Evolutionary conservation across 345 rosid species (phyloP).

Genomic region (Pelargonium nanum): DNA sequence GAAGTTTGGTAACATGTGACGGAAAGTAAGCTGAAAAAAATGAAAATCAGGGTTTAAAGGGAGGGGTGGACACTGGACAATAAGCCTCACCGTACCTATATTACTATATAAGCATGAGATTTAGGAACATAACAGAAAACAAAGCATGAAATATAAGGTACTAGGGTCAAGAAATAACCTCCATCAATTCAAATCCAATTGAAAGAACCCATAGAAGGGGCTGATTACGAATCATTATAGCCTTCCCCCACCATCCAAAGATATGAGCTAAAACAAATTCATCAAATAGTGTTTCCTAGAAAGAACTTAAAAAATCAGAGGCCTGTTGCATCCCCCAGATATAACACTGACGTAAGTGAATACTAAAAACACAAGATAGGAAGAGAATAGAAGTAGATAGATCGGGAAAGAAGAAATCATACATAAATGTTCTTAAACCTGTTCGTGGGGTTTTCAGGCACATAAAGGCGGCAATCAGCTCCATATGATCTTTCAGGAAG

Average conservation of each 20-base stretch:
- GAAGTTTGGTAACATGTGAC: slow-evolving; percentile 98
- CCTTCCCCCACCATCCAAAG: slow-evolving; percentile 99
- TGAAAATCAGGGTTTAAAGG: neutral
- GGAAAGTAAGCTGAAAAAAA: slow-evolving; percentile 73
- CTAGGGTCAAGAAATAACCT: slow-evolving; percentile 44
- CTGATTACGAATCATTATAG: slow-evolving; percentile 88
- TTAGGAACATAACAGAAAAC: neutral
- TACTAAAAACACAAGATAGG: neutral
- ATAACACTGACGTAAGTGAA: neutral
- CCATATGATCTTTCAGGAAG: slow-evolving; percentile 98
- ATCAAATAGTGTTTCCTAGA: slow-evolving; percentile 81
- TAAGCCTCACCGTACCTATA: no score
- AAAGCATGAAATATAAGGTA: neutral
- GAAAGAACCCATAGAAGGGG: slow-evolving; percentile 96
- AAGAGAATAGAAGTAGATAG: slow-evolving; percentile 12
- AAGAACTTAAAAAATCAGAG: slow-evolving; percentile 12
- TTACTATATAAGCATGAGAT: no score
- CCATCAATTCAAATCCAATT: slow-evolving; percentile 93
- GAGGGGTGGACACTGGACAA: no score
- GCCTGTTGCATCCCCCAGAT: neutral
- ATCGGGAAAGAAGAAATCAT: slow-evolving; percentile 62
- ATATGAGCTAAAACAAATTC: slow-evolving; percentile 96
- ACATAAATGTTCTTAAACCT: slow-evolving; percentile 99
- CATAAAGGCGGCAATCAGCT: slow-evolving; percentile 84
- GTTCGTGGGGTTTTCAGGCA: slow-evolving; percentile 79